These are phyloP conservation scores for Pyrus bretschneideri DNA, from an alignment of 306 rosid genomes.

Conservation along the genomic window DNA sequence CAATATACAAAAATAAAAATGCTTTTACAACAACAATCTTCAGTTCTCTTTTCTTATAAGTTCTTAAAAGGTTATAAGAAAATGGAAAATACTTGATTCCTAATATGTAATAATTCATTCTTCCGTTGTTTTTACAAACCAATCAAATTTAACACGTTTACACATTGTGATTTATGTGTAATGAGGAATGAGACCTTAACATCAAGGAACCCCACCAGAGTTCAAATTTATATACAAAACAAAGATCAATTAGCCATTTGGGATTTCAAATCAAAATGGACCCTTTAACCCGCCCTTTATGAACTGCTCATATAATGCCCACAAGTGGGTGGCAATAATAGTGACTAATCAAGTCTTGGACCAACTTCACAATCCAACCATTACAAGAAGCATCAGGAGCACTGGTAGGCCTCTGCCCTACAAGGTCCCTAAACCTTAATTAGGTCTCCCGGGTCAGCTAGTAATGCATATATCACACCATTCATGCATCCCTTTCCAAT, in stretches of 20 bases:
- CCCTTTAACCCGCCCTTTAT: not conserved
- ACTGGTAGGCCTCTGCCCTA: slow-evolving; percentile 32
- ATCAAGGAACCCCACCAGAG: too few species aligned
- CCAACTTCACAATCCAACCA: slow-evolving; percentile 33
- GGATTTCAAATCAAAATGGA: not conserved
- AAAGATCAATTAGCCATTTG: not conserved
- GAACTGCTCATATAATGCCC: slow-evolving; percentile 65
- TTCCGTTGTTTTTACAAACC: not conserved
- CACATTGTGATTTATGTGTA: too few species aligned
- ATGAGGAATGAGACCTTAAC: too few species aligned
- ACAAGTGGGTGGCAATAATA: slow-evolving; percentile 51
- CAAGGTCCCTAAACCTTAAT: slow-evolving; percentile 61
- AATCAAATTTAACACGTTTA: not conserved
- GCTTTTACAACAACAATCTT: not conserved
- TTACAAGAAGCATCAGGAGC: slow-evolving; percentile 3
- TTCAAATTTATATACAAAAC: not conserved
- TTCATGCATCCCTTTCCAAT: slow-evolving; percentile 93
- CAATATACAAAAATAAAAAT: not conserved
- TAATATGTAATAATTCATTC: too few species aligned
- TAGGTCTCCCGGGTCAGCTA: slow-evolving; percentile 57
- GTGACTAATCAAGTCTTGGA: slow-evolving; percentile 62
- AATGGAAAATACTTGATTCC: too few species aligned
- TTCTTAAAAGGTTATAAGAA: not conserved
- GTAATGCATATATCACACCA: slow-evolving; percentile 62
- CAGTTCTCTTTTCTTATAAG: not conserved